Base-by-base conservation (phyloP, 2,329 filamentous ascomycete genomes). In the Ceratocystis alfenasii region DNA sequence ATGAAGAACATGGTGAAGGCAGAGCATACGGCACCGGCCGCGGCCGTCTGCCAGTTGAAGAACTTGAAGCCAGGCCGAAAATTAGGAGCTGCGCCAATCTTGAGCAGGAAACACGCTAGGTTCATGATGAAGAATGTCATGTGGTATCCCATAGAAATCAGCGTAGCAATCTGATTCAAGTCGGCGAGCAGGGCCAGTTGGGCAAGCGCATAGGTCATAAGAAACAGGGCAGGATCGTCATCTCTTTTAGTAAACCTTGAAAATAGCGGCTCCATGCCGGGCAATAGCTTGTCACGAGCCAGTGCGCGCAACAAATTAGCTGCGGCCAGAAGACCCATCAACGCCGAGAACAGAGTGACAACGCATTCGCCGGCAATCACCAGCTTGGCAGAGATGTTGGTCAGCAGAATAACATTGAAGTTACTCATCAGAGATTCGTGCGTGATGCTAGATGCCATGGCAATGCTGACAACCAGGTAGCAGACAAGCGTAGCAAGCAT, bases 61-160 rank as follows among this genome's bases (percentile, higher is more conserved):
- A 92, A 93, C 72, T 90, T 88, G 74, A 95, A 95, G 0, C 88
- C 90, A 0, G 90, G 90, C 28, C 90, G 81, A 70, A 95, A 95
- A 72, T 95, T 95, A 3, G 90, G 90, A 0, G 90, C 90, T 0
- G 90, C 93, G 1, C 89, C 87, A 66, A 95, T 87, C 73, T 93
- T 93, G 65, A 95, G 80, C 1, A 95, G 77, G 71, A 95, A 95
- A 70, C 90, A 95, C 5, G 90, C 90, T 7, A 95, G 76, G 69
- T 95, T 95, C 75, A 89, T 94, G 50, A 93, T 88, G 63, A 95
- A 83, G 72, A 95, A 95, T 0, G 90, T 95, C 87, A 95, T 93
- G 80, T 94, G 83, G 72, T 94, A 95, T 17, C 89, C 88, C 88
- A 95, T 95, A 1, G 90, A 93, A 59, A 95, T 90, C 66, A 95